Evolutionary conservation across 2,329 filamentous ascomycete genomes (phyloP).

Genomic region (Berkeleyomyces rouxiae): DNA sequence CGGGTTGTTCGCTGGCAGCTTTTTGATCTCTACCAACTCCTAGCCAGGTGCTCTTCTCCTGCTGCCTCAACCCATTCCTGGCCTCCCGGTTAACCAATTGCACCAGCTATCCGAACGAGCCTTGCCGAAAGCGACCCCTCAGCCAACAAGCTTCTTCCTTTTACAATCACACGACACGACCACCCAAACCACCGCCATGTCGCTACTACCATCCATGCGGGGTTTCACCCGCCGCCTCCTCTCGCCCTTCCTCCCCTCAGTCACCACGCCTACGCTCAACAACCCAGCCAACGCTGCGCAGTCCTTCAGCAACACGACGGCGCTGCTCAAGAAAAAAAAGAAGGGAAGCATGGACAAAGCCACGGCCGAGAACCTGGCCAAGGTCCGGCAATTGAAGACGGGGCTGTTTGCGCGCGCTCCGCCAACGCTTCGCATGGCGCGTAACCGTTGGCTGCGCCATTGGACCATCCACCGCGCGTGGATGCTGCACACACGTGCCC

Average conservation of each 20-base stretch:
- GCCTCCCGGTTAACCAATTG: neutral
- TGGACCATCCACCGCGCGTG: slow-evolving; percentile 99
- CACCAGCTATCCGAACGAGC: neutral
- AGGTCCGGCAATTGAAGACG: slow-evolving; percentile 27
- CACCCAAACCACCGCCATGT: slow-evolving; percentile 3
- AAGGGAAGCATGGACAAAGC: slow-evolving; percentile 18
- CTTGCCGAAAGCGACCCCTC: neutral
- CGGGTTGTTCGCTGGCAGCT: neutral
- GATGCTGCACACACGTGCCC: slow-evolving; percentile 60
- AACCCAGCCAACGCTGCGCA: neutral
- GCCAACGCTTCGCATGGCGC: slow-evolving; percentile 69
- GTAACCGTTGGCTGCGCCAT: slow-evolving; percentile 75
- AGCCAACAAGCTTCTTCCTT: too few relatives aligned
- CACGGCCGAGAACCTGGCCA: slow-evolving; percentile 17
- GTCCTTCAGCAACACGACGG: slow-evolving; percentile 19
- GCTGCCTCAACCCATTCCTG: neutral
- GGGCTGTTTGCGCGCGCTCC: slow-evolving; percentile 36
- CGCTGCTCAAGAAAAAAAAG: slow-evolving; percentile 18
- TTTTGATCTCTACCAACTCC: neutral
- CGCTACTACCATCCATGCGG: slow-evolving; percentile 7
- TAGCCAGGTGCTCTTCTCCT: neutral
- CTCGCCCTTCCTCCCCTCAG: slow-evolving; percentile 1
- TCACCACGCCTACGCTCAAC: neutral
- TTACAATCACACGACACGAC: neutral
- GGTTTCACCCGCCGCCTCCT: slow-evolving; percentile 8